Percentiles rank a stretch among this genome's conserved stretches.
phyloP scores from a whole-genome alignment of 2,329 filamentous ascomycete species.

The Cladosporium velox region DNA sequence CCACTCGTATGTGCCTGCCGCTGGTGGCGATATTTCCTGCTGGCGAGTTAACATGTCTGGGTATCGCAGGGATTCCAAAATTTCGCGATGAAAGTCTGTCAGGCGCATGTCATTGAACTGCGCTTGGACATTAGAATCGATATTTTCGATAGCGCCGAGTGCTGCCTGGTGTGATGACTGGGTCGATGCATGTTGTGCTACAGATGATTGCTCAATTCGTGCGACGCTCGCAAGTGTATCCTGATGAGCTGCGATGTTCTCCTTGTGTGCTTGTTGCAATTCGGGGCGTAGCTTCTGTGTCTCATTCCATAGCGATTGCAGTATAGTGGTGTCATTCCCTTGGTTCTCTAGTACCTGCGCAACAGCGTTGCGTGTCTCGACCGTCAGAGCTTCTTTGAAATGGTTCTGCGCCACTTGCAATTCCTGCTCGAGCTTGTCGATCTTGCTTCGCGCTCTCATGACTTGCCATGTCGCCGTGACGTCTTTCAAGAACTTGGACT shows the following conservation, averaged over 20 bases:
- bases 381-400: not conserved
- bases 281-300: not conserved
- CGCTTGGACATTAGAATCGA: not conserved
- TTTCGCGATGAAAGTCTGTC: not conserved
- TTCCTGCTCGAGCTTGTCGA: not conserved
- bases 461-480: not conserved
- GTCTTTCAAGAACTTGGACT: not conserved
- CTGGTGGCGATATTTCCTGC: not conserved
- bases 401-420: not conserved
- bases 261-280: not conserved
- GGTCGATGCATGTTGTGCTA: not conserved
- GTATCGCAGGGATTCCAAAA: not conserved
- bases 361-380: not conserved
- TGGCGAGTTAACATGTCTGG: not conserved
- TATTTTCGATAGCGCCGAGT: not conserved
- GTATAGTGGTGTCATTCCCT: not conserved
- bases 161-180: not conserved
- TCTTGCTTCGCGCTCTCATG: not conserved
- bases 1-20: slow-evolving; percentile 8
- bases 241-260: not conserved
- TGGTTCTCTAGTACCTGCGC: not conserved
- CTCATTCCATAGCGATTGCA: not conserved
- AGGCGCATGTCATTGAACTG: not conserved
- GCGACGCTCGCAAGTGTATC: not conserved
- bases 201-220: not conserved